Evolutionary conservation across 768 basidiomycete genomes (phyloP).

Genomic region (Leccinum subtestaceum): DNA sequence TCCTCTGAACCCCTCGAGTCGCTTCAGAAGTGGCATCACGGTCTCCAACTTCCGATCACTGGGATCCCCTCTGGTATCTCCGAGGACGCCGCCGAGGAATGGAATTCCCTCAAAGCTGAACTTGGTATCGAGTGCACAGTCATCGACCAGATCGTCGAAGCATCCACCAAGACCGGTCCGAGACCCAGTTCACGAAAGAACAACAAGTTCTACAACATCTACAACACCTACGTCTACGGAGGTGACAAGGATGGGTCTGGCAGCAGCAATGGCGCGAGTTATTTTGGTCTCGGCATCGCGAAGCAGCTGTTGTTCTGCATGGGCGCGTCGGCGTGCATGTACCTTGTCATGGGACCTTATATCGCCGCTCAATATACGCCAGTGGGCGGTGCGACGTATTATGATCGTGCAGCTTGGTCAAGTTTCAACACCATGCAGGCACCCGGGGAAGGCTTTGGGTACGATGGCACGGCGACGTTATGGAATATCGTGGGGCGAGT

Average conservation of each 20-base stretch:
- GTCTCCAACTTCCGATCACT: constrained; percentile 45
- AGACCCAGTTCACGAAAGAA: constrained; percentile 38
- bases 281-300: constrained; percentile 35
- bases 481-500: constrained; percentile 73
- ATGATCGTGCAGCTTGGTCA: constrained; percentile 77
- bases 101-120: constrained; percentile 77
- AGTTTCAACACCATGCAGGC: constrained; percentile 73
- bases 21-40: constrained; percentile 70
- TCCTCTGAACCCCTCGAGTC: constrained; percentile 52
- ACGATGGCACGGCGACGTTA: constrained; percentile 57
- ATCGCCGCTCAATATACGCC: constrained; percentile 52
- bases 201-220: constrained; percentile 79
- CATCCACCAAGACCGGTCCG: constrained; percentile 33
- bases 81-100: constrained; percentile 67
- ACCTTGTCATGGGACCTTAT: constrained; percentile 60
- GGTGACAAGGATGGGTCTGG: constrained; percentile 38
- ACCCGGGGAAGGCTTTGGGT: constrained; percentile 66
- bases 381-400: constrained; percentile 67
- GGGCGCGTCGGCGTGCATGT: constrained; percentile 59
- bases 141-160: constrained; percentile 66
- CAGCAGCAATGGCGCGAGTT: constrained; percentile 12
- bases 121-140: constrained; percentile 74
- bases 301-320: constrained; percentile 56
- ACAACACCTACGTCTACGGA: constrained; percentile 67
- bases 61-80: constrained; percentile 54